Base-by-base conservation (phyloP, 257 asterid genomes). In the Penstemon barbatus region DNA sequence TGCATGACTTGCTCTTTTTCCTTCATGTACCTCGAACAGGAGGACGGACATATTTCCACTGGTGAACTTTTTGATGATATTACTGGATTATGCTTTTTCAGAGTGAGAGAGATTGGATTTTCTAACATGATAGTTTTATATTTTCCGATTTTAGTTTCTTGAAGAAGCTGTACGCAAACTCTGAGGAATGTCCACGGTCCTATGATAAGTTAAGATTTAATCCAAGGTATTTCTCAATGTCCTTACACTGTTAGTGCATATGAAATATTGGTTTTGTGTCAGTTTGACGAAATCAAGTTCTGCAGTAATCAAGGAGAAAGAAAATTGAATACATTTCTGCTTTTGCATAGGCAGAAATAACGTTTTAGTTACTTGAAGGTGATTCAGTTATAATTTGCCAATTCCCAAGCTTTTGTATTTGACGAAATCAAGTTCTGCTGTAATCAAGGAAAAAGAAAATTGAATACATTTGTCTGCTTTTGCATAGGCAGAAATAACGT, bases 1-100 rank as follows among this genome's bases (percentile, higher is more conserved):
- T 94, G 83, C 86, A 76, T 46, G 92, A 94, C 82, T 74, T 91
- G 87, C 96, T 94, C 68, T 92, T 91, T 84, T 94, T 94, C 82
- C 97, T 94, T 72, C 99, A 94, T 60, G 68, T 94, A 41, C 99
- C 99, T 60, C 92, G 99, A 80, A 94, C 99, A 37, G 99, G 99
- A 46, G 99, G 99, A 39, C 72, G 99, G 5, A 87, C 99, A 36
- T 94, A 94, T 76, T 89, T 84, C 65, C 89, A 91, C 71, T 94
- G 99, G 99, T 91, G 83, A 79, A 42, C 39, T 40, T 60, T 13
- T 59, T 4, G 57, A 55, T 41, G 9, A 42, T 39, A 54, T 52
- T 63, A 56, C 36, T 67, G 63, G 40, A 68, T 63, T 61, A 8
- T 64, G 53, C 62, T 7, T 48, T 36, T 41, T 65, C 54, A 13